Percentiles rank a stretch among this genome's conserved stretches.
Evolutionary conservation across 169 alveolate genomes (phyloP).

Genomic region (Cystoisospora suis): DNA sequence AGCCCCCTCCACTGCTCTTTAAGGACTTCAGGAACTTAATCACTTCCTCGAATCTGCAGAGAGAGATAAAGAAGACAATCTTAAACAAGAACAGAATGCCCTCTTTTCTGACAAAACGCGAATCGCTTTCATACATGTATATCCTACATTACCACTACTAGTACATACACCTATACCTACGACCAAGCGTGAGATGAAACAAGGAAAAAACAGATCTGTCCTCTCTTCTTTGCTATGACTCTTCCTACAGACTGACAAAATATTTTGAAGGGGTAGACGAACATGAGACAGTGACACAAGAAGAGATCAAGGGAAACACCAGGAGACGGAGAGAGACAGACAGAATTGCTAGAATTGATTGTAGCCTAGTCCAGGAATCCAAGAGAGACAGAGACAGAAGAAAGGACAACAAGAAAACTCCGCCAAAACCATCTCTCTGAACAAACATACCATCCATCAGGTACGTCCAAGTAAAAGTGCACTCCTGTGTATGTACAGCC

Average conservation of each 20-base stretch:
- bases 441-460: background rate
- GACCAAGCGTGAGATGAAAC: no score
- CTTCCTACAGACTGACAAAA: no score
- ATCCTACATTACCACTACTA: no score
- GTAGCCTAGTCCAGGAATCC: background rate
- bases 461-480: background rate
- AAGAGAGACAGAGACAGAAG: background rate
- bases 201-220: no score
- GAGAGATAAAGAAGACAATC: no score
- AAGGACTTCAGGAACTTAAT: slow-evolving; percentile 44
- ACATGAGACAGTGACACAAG: background rate
- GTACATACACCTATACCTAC: no score
- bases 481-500: background rate
- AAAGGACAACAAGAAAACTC: background rate
- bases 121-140: no score
- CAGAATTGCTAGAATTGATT: background rate
- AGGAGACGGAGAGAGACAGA: background rate
- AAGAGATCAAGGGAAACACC: background rate
- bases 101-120: no score
- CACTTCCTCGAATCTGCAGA: slow-evolving; percentile 46
- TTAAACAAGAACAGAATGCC: no score
- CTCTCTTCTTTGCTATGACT: no score
- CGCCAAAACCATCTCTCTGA: background rate
- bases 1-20: slow-evolving; percentile 56
- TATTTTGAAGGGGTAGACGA: background rate